Evolutionary conservation across 164 flowering plant genomes (phyloP), one percentile per base, ranked within the genome.

Genomic region (Dillenia suffruticosa): DNA sequence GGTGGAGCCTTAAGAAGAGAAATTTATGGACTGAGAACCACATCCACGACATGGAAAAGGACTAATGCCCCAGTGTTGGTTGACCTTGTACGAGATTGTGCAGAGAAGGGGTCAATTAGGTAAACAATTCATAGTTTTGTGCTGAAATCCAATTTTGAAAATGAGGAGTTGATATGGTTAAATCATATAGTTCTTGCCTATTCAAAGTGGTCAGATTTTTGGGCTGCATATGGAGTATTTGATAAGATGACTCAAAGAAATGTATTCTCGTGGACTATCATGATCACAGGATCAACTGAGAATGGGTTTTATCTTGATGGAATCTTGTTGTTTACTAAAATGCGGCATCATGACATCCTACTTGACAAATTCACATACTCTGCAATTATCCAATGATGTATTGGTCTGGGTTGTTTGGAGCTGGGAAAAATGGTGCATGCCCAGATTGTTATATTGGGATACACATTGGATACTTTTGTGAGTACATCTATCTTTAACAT

Each of bases 201-300:
- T 60, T 75, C 71, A 1, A 84, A 82, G 68, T 81, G 80, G 59
- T 79, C 72, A 9, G 78, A 81, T 53, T 75, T 74, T 45, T 47
- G 26, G 2, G 53, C 65, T 17, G 81, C 84, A 14, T 63, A 74
- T 32, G 49, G 48, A 19, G 64, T 86, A 65, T 84, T 86, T 54
- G 76, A 69, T 52, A 51, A 67, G 69, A 81, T 82, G 79, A 17
- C 75, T 9, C 63, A 68, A 0, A 81, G 74, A 70, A 81, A 84
- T 58, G 70, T 70, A 11, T 81, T 82, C 55, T 87, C 89, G 10
- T 81, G 86, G 89, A 86, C 85, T 2, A 79, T 72, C 51, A 79
- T 86, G 82, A 81, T 84, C 70, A 76, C 76, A 50, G 92, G 83
- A n/a, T 76, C 78, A 2, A 70, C 67, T 6, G 81, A 76, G 49